Conservation (phyloP, 805 yeast species). For the Pichia membranifaciens region DNA sequence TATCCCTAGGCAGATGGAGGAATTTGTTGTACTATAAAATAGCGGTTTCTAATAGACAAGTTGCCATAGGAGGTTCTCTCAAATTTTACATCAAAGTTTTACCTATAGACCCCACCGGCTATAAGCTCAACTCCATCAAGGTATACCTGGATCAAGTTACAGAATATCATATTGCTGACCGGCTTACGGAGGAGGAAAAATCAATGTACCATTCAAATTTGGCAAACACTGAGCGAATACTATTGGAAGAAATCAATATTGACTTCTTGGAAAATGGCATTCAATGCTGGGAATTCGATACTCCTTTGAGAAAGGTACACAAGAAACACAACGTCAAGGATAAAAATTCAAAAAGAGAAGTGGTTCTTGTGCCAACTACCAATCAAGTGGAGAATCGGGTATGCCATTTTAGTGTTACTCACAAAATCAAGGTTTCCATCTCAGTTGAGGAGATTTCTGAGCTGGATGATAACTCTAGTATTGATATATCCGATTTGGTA, state of each 20-base stretch:
- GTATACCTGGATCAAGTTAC: conserved; percentile 23
- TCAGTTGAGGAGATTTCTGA: conserved; percentile 9
- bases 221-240: conserved; percentile 16
- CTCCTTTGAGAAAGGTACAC: conserved; percentile 11
- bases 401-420: conserved; percentile 21
- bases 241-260: conserved; percentile 10
- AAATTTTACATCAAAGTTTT: conserved; percentile 18
- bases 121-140: conserved; percentile 20
- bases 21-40: conserved; percentile 24
- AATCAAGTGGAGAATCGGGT: conserved; percentile 9
- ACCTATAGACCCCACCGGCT: conserved; percentile 21
- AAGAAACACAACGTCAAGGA: conserved; percentile 1
- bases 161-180: conserved; percentile 11
- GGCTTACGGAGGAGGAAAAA: neutral
- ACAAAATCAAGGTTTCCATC: conserved; percentile 16
- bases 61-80: conserved; percentile 18
- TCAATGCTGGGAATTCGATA: conserved; percentile 6
- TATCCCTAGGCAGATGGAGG: conserved; percentile 31
- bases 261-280: conserved; percentile 6
- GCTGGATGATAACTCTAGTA: neutral
- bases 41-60: conserved; percentile 15
- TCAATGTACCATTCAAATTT: conserved; percentile 6
- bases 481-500: conserved; percentile 11
- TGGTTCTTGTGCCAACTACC: conserved; percentile 21
- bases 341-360: neutral